phyloP scores from a whole-genome alignment of 2,329 filamentous ascomycete genomes.

The Neocatenulostroma microsporum region DNA sequence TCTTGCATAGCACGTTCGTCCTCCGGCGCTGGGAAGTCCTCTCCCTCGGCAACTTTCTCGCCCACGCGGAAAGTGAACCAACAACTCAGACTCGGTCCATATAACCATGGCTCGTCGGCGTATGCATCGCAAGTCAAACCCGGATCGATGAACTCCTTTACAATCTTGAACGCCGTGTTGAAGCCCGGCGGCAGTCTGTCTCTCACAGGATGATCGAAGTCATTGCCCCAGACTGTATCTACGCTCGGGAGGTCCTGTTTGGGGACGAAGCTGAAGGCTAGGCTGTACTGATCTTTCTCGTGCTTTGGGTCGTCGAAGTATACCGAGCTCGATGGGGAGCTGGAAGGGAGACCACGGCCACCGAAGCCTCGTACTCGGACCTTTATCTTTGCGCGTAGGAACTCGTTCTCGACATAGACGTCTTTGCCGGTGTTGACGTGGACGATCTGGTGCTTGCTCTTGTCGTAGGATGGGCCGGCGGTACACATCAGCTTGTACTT shows the following conservation, averaged over 20 bases:
- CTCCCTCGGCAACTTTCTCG: conserved; percentile 14
- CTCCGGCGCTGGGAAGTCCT: conserved; percentile 21
- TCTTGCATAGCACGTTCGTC: conserved; percentile 30
- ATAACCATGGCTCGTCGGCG: conserved; percentile 76
- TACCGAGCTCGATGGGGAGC: conserved; percentile 55
- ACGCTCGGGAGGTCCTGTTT: conserved; percentile 55
- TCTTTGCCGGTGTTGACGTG: conserved; percentile 60
- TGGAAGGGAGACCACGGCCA: conserved; percentile 56
- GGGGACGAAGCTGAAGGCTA: conserved; percentile 68
- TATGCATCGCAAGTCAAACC: conserved; percentile 83
- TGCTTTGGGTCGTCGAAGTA: conserved; percentile 73
- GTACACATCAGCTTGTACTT: conserved; percentile 76
- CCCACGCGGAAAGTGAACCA: conserved; percentile 28
- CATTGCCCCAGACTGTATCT: conserved; percentile 84
- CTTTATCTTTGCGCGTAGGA: conserved; percentile 60
- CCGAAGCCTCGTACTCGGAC: conserved; percentile 66
- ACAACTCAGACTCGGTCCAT: conserved; percentile 54
- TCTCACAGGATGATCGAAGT: conserved; percentile 84
- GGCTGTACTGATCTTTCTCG: conserved; percentile 71
- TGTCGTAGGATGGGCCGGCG: conserved; percentile 69
- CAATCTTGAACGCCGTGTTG: conserved; percentile 71
- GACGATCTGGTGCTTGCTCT: conserved; percentile 58
- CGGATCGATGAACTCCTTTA: conserved; percentile 85
- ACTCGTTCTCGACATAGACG: conserved; percentile 50
- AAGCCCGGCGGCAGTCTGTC: conserved; percentile 80